Base-by-base conservation (phyloP, 1,284 basidiomycete genomes). In the Ustilago lituana region DNA sequence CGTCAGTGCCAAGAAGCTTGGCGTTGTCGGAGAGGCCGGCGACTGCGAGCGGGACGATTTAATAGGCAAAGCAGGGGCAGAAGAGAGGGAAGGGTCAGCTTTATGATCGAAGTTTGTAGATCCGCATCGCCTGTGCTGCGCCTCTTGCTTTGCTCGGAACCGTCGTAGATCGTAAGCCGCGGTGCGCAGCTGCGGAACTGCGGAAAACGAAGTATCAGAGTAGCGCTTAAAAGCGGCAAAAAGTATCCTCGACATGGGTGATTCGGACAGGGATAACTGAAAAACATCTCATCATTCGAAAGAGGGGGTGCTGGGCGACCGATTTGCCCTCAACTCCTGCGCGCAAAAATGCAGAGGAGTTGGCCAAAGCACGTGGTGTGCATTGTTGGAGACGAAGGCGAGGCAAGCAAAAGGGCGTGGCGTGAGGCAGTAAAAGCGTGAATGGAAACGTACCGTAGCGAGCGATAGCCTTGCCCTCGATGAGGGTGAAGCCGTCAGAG, bases 391-490 rank as follows among this genome's bases (percentile, higher is more conserved):
- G 39, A 29, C 20, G 10, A 27, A 12, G 40, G 12, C 27, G 45
- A 44, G 36, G 39, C 45, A 35, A 22, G 38, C 31, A 46, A 45
- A 27, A 6, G 22, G 2, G 26, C n/a, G 27, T 29, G 27, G 27
- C 12, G 27, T 29, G 12, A 29, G 12, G 27, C 27, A n/a, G n/a
- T n/a, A n/a, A n/a, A n/a, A n/a, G n/a, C n/a, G n/a, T n/a, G n/a
- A n/a, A n/a, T n/a, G n/a, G 26, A 29, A 17, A 90, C 94, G 89
- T 84, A 97, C 94, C 79, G 85, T 96, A 94, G 71, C 88, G 89
- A 49, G 91, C 89, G 82, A 98, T 93, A 58, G 93, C 89, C 62
- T 85, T 83, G 54, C 87, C 86, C 86, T 96, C 94, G 77, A 88
- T 87, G 66, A 98, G 85, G 76, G 85, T 86, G 86, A 93, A 88